Conservation (phyloP, 1,284 basidiomycete species). For the Ceratobasidium sp. region DNA sequence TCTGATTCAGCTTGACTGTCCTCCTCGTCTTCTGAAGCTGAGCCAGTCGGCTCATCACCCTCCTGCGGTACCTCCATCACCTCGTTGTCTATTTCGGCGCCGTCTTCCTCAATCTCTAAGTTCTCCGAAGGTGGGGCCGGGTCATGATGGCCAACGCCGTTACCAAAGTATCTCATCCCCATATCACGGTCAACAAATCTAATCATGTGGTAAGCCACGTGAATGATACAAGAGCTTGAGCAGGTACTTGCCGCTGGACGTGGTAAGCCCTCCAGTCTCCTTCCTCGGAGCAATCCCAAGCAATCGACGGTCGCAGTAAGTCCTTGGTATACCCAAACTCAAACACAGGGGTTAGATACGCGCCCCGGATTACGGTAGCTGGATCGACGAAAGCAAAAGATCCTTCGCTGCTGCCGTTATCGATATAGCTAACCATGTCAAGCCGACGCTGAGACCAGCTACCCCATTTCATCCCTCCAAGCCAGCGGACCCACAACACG, state of each 20-base stretch:
- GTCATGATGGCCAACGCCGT: conserved; percentile 16
- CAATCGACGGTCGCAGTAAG: conserved; percentile 35
- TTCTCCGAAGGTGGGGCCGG: not conserved
- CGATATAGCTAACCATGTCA: conserved; percentile 57
- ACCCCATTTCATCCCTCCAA: conserved; percentile 46
- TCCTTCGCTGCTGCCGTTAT: conserved; percentile 49
- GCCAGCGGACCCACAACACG: conserved; percentile 56
- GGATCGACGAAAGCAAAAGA: conserved; percentile 63
- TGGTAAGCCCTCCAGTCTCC: conserved; percentile 46
- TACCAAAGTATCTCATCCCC: conserved; percentile 47
- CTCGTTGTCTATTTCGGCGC: no score
- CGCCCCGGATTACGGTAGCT: conserved; percentile 55
- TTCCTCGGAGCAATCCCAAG: conserved; percentile 14
- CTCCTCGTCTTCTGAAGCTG: no score
- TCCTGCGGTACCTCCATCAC: no score
- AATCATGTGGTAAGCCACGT: no score
- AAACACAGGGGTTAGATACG: conserved; percentile 57
- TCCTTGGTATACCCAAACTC: conserved; percentile 46
- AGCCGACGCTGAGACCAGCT: conserved; percentile 50
- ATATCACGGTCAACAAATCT: conserved; percentile 49
- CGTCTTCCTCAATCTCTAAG: no score
- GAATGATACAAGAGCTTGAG: no score
- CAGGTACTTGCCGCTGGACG: conserved; percentile 42
- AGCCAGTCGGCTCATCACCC: no score
- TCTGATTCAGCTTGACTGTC: no score